Evolutionary conservation across 768 basidiomycete species (phyloP).

Genomic region (Tulasnella sp.): DNA sequence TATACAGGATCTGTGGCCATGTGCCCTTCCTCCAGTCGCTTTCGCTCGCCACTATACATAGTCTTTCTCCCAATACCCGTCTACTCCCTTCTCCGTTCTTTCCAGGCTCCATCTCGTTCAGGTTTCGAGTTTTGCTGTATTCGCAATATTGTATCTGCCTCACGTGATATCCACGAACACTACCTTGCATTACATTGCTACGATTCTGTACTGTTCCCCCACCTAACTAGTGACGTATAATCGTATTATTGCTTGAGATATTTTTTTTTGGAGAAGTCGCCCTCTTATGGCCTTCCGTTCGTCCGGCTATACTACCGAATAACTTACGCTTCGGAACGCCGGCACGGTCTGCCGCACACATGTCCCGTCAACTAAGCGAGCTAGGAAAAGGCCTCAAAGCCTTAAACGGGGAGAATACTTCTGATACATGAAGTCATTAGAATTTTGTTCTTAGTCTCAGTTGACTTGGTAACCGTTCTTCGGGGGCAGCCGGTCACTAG

Average conservation of each 20-base stretch:
- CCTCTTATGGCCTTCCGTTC: background rate
- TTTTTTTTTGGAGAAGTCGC: background rate
- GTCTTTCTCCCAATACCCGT: background rate
- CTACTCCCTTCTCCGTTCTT: background rate
- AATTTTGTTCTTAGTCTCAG: background rate
- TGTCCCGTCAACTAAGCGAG: background rate
- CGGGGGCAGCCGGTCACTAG: background rate
- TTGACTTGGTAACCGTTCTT: background rate
- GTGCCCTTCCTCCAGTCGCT: conserved; percentile 34
- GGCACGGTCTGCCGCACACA: background rate
- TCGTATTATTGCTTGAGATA: background rate
- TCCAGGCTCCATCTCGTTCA: background rate
- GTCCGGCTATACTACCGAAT: conserved; percentile 2
- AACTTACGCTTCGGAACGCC: conserved; percentile 7
- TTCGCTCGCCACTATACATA: conserved; percentile 33
- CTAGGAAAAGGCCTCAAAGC: background rate
- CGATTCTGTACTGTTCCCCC: background rate
- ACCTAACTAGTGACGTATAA: background rate
- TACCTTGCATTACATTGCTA: background rate
- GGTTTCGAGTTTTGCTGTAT: background rate
- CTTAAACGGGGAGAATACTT: background rate
- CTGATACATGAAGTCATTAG: background rate
- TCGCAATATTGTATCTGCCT: background rate
- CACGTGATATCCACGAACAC: conserved; percentile 8
- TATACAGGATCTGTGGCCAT: conserved; percentile 21